Evolutionary conservation across 306 rosid genomes (phyloP), one percentile per base, ranked within the genome.

Genomic region (Lathyrus aphaca): DNA sequence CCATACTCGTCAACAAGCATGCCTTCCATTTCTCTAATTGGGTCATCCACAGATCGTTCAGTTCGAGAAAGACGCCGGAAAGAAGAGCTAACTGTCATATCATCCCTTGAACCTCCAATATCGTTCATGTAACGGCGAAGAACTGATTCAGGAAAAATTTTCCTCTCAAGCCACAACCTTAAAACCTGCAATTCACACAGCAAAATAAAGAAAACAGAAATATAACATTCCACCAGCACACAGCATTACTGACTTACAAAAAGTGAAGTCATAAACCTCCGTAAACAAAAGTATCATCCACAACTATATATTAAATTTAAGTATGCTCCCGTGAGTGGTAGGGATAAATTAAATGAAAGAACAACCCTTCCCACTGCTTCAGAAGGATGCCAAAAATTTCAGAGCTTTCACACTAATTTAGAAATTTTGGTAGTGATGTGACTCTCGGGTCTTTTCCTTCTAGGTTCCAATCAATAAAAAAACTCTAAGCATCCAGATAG

Each of bases 1-100:
- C 99, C 99, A 77, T 95, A 95, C 82, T 95, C 99, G 79, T 95
- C 99, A 76, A 95, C 99, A 76, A 91, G 83, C 99, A 95, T 91
- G 84, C 96, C 99, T 70, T 95, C 99, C 99, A 95, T 89, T 89
- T 95, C 99, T 76, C 99, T 91, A 43, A 95, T 83, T 67, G 99
- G 99, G 78, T 95, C 99, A 83, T 95, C 99, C 64, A 95, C 81
- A 18, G 97, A 82, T 55, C 99, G 95, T 84, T 95, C 99, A 57
- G 97, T 84, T 66, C 97, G 86, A 79, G 96, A 87, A 75, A 95
- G 99, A 27, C 99, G 97, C 78, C 99, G 88, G 19, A 82, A 82
- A 65, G 92, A 74, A 73, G 77, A 64, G 76, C 96, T 86, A 69
- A 82, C 68, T 4, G 80, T 64, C 43, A 86, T 59, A 50, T 95